These are phyloP conservation scores for Flueggea neowawraea DNA, from an alignment of 441 rosid genomes.

Conservation along the genomic window DNA sequence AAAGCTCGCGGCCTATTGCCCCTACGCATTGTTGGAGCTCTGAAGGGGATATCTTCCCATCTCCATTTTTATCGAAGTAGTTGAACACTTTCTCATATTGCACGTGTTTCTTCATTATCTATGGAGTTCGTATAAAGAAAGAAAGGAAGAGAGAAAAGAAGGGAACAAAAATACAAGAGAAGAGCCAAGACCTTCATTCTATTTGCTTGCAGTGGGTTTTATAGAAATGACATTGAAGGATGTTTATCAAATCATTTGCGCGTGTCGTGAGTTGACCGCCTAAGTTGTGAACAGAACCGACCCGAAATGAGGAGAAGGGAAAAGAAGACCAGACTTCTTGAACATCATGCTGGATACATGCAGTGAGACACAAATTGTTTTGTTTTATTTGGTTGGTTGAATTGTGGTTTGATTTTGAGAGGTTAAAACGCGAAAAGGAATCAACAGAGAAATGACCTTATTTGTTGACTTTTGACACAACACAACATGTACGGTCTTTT, in stretches of 20 bases:
- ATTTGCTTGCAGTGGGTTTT: neutral
- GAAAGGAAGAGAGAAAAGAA: no score
- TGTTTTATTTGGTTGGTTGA: neutral
- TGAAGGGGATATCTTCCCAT: conserved; percentile 53
- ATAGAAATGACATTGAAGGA: neutral
- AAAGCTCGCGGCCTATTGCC: conserved; percentile 38
- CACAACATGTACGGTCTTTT: no score
- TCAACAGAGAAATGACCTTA: conserved; percentile 6
- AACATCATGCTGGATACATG: neutral
- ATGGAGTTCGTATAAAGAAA: neutral
- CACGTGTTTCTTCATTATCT: conserved; percentile 19
- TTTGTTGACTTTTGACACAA: no score
- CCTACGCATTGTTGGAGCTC: conserved; percentile 45
- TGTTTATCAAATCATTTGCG: neutral
- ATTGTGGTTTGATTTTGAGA: neutral
- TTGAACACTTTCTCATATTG: conserved; percentile 39
- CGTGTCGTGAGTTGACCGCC: conserved; percentile 23
- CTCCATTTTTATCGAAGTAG: conserved; percentile 47
- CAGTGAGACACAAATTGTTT: neutral
- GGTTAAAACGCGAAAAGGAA: neutral
- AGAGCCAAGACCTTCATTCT: neutral
- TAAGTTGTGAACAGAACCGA: neutral
- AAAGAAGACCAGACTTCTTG: neutral
- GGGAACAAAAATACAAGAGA: neutral
- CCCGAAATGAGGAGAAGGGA: neutral